Percentiles rank a stretch among this genome's conserved stretches.
Conservation (phyloP, 305 asterid genomes). For the Fraxinus greggii region DNA sequence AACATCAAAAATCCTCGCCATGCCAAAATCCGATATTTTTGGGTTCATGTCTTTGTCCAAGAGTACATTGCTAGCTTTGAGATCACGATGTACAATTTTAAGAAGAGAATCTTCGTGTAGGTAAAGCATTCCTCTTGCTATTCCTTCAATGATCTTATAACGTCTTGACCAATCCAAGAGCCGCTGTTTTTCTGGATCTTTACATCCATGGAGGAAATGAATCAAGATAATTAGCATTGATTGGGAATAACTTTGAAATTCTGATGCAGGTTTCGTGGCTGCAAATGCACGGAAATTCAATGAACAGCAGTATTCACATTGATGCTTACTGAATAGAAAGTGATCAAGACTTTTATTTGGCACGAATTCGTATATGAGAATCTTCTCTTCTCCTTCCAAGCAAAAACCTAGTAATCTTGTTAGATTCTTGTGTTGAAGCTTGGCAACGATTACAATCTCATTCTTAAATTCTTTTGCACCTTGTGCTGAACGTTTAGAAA, state of each 20-base stretch:
- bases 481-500: slow-evolving; percentile 25
- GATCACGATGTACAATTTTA: slow-evolving; percentile 32
- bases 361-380: slow-evolving; percentile 38
- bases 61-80: slow-evolving; percentile 35
- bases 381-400: slow-evolving; percentile 23
- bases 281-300: background rate
- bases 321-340: slow-evolving; percentile 28
- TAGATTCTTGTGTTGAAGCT: slow-evolving; percentile 33
- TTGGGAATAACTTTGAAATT: background rate
- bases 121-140: slow-evolving; percentile 35
- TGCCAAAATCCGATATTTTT: slow-evolving; percentile 36
- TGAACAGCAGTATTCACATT: background rate
- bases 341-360: slow-evolving; percentile 34
- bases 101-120: slow-evolving; percentile 37
- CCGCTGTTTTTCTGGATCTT: slow-evolving; percentile 20
- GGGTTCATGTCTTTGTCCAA: slow-evolving; percentile 36
- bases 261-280: background rate
- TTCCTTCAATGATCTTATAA: slow-evolving; percentile 22
- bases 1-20: slow-evolving; percentile 31
- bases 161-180: slow-evolving; percentile 27
- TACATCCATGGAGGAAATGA: background rate
- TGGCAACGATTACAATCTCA: slow-evolving; percentile 27
- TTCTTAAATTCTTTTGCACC: slow-evolving; percentile 32
- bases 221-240: background rate
- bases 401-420: slow-evolving; percentile 33